phyloP scores from a whole-genome alignment of 2,329 filamentous ascomycete genomes.

The Albifimbria verrucaria region DNA sequence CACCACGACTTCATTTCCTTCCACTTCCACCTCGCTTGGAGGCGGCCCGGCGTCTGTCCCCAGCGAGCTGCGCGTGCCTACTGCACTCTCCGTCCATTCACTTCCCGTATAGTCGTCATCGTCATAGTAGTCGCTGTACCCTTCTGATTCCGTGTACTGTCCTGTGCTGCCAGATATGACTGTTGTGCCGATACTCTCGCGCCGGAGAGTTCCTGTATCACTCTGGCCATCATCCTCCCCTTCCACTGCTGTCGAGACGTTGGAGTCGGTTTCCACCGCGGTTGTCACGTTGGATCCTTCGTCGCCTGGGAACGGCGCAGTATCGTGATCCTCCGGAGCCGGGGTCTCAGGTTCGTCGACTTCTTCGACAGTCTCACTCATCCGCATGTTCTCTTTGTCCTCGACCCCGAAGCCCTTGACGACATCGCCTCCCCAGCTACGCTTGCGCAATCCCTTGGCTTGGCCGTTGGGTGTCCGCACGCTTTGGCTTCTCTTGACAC shows the following conservation, averaged over 20 bases:
- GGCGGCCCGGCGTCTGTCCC: slow-evolving; percentile 11
- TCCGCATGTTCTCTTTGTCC: slow-evolving; percentile 60
- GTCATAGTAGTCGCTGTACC: slow-evolving; percentile 29
- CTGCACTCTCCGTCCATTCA: slow-evolving; percentile 46
- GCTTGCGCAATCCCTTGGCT: slow-evolving; percentile 55
- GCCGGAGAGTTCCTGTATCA: slow-evolving; percentile 48
- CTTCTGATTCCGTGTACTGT: slow-evolving; percentile 32
- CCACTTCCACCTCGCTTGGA: slow-evolving; percentile 16
- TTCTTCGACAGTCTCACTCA: slow-evolving; percentile 64
- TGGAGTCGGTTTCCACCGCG: slow-evolving; percentile 10
- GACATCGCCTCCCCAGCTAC: slow-evolving; percentile 61
- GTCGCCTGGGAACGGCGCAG: slow-evolving; percentile 9
- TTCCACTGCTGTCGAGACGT: not conserved
- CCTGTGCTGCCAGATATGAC: slow-evolving; percentile 40
- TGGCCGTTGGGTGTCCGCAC: slow-evolving; percentile 57
- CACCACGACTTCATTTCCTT: slow-evolving; percentile 32
- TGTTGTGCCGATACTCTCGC: slow-evolving; percentile 46
- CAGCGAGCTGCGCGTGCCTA: slow-evolving; percentile 22
- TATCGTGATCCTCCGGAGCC: slow-evolving; percentile 8
- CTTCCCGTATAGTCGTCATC: slow-evolving; percentile 37
- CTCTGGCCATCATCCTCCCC: slow-evolving; percentile 38
- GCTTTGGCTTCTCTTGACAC: slow-evolving; percentile 74
- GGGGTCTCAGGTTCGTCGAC: slow-evolving; percentile 29
- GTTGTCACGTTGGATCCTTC: slow-evolving; percentile 20
- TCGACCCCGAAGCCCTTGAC: slow-evolving; percentile 50